Evolutionary conservation across 2,329 filamentous ascomycete genomes (phyloP), one percentile per base, ranked within the genome.

Genomic region (Diplodia scrobiculata): DNA sequence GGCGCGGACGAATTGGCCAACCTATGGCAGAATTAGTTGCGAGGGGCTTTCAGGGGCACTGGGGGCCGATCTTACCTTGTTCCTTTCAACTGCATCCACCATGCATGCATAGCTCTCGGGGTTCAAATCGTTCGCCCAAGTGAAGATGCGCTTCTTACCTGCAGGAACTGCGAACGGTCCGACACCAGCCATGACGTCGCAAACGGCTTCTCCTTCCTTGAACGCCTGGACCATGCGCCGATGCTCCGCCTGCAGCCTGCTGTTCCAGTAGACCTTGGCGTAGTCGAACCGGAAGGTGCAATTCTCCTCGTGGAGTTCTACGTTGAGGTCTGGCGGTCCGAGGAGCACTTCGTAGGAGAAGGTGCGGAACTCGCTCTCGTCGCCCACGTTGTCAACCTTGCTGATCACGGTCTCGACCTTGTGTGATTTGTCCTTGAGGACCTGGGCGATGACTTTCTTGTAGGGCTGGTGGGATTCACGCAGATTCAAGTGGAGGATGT

Each of bases 211-310:
- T 47, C 95, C 93, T 6, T 90, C 87, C 66, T 86, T 81, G 81
- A 98, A 97, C 63, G 84, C 81, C 14, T 52, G 41, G 67, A 94
- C 87, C 17, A 98, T 82, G 2, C 95, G 85, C 69, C 89, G 87
- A 78, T 99, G 95, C 78, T 99, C 95, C 0, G 88, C 91, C 73
- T 96, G 89, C 14, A 99, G 86, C 71, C 94, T 88, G 73, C 88
- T 92, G 79, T 99, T 99, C 94, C 94, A 99, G 83, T 99, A 99
- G 3, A 99, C 95, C 72, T 96, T 96, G 68, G 90, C 87, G 77
- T 96, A 99, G 81, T 99, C 91, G 77, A 99, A 98, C 66, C 84
- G 84, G 80, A 97, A 99, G n/a, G 84, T 81, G 80, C 95, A 98
- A 68, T 87, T 86, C 72, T 91, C 89, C 79, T 97, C 92, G 69